Conservation (phyloP, 331 rosid species). For the Ulmus americana region DNA sequence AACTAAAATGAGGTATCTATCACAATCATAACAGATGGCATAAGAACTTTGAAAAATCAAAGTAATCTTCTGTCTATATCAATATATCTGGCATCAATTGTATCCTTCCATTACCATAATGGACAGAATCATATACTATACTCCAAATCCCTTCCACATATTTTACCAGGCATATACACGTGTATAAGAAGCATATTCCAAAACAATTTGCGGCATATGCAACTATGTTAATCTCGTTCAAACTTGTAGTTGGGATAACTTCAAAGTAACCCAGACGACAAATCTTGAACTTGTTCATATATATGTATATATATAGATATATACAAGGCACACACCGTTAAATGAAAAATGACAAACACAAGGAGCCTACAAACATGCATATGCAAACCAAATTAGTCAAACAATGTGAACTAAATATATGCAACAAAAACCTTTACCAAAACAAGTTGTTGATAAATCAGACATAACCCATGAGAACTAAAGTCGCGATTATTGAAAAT, state of each 20-base stretch:
- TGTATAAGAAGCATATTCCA: neutral
- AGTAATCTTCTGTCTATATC: neutral
- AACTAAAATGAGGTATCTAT: neutral
- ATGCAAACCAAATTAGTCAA: too few relatives aligned
- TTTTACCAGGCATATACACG: neutral
- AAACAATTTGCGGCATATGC: neutral
- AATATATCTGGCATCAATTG: conserved; percentile 9
- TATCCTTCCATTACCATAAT: neutral
- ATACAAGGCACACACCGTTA: neutral
- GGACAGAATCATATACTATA: conserved; percentile 4
- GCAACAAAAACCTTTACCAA: neutral
- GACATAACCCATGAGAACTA: neutral
- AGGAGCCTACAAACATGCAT: neutral
- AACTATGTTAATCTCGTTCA: too few relatives aligned
- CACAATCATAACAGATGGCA: conserved; percentile 12
- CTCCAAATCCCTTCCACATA: conserved; percentile 5
- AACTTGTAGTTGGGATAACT: too few relatives aligned
- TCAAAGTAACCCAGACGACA: too few relatives aligned
- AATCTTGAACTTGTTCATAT: too few relatives aligned
- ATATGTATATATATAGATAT: too few relatives aligned
- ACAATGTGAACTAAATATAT: neutral
- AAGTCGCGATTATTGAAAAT: neutral
- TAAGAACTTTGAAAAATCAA: conserved; percentile 1
- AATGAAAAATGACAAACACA: neutral
- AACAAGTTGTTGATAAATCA: neutral